Conservation (phyloP, 306 rosid species). For the Lathyrus aphaca region DNA sequence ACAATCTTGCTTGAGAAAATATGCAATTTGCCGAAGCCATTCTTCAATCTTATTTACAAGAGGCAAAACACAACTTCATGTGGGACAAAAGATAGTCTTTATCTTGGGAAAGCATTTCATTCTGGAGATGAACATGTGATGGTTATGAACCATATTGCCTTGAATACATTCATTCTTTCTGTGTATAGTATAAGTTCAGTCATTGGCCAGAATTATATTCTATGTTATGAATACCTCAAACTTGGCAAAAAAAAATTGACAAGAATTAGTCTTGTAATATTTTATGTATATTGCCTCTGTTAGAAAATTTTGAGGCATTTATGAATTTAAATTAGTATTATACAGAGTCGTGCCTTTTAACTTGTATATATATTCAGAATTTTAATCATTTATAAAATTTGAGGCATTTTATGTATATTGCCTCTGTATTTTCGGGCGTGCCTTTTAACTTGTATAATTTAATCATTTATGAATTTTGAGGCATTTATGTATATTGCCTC, state of each 20-base stretch:
- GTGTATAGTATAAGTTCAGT: slow-evolving; percentile 22
- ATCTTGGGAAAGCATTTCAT: slow-evolving; percentile 24
- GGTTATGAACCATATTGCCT: slow-evolving; percentile 27
- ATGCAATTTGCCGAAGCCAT: slow-evolving; percentile 14
- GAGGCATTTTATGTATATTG: too few species aligned
- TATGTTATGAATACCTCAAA: background rate
- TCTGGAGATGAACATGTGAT: slow-evolving; percentile 31
- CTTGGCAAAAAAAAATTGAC: slow-evolving; percentile 34
- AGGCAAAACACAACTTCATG: slow-evolving; percentile 18
- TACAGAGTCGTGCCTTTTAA: too few species aligned
- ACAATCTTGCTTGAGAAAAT: slow-evolving; percentile 16
- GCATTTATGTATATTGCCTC: too few species aligned
- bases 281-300: slow-evolving; percentile 5
- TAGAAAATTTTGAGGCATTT: too few species aligned
- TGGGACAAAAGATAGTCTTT: background rate
- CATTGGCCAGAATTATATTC: slow-evolving; percentile 3
- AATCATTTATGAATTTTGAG: too few species aligned
- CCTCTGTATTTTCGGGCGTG: too few species aligned
- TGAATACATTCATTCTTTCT: slow-evolving; percentile 35
- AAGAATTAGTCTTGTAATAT: slow-evolving; percentile 16
- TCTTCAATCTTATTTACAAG: slow-evolving; percentile 24
- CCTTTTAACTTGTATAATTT: too few species aligned
- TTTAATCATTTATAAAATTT: too few species aligned
- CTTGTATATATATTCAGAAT: too few species aligned
- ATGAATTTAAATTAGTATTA: too few species aligned